phyloP scores from a whole-genome alignment of 2,329 filamentous ascomycete species.

The Cladosporium austrohemisphaericum region DNA sequence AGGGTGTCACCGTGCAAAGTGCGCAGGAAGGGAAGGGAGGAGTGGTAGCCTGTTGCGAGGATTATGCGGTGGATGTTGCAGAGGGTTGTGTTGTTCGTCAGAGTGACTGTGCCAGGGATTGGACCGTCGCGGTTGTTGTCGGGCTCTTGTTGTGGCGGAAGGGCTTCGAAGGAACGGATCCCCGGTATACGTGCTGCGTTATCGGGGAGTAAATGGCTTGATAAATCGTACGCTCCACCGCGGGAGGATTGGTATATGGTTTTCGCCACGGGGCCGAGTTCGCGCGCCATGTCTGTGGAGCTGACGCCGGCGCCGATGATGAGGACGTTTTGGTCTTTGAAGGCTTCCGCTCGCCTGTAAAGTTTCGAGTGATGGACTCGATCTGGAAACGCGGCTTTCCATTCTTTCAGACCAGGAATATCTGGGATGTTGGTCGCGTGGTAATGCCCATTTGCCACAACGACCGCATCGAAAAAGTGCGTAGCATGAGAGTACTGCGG shows the following conservation, averaged over 20 bases:
- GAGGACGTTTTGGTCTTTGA: conserved; percentile 55
- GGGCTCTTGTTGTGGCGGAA: background rate
- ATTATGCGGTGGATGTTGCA: conserved; percentile 59
- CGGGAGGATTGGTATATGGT: conserved; percentile 55
- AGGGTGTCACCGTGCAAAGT: conserved; percentile 48
- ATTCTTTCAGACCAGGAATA: conserved; percentile 45
- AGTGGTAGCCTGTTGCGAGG: conserved; percentile 66
- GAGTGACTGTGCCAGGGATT: conserved; percentile 49
- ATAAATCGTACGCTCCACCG: conserved; percentile 58
- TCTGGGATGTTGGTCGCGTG: conserved; percentile 49
- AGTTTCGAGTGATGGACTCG: conserved; percentile 51
- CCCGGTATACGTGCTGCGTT: conserved; percentile 53
- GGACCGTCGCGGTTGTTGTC: conserved; percentile 16
- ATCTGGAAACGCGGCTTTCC: conserved; percentile 45
- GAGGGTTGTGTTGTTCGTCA: conserved; percentile 53
- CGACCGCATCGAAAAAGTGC: conserved; percentile 47
- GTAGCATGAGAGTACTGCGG: background rate
- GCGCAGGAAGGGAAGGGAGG: conserved; percentile 61
- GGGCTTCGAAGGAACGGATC: conserved; percentile 44
- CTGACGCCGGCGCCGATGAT: conserved; percentile 56
- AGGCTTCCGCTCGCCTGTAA: conserved; percentile 45
- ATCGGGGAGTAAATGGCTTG: conserved; percentile 50
- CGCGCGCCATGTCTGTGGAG: conserved; percentile 52
- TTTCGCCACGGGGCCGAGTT: conserved; percentile 45
- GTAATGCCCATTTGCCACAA: conserved; percentile 55